Conservation (phyloP, 2,329 filamentous ascomycete species). For the Trichoderma pleuroti region DNA sequence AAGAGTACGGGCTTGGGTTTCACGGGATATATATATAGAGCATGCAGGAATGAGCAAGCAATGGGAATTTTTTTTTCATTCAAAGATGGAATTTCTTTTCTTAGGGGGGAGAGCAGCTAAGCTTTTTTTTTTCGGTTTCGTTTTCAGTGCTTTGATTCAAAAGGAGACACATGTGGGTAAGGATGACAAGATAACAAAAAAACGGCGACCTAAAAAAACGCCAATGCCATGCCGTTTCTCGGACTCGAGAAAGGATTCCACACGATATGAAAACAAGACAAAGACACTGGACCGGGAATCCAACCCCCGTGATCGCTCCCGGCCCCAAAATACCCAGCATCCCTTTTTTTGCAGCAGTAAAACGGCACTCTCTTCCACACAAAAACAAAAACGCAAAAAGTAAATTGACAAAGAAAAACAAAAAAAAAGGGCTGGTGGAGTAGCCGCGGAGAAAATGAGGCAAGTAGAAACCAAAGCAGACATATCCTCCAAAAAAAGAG, state of each 20-base stretch:
- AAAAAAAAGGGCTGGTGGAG: conserved; percentile 1
- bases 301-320: background rate
- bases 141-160: background rate
- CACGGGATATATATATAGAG: background rate
- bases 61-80: background rate
- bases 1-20: no score
- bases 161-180: background rate
- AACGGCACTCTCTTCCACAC: background rate
- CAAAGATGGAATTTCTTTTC: background rate
- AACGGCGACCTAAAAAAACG: background rate
- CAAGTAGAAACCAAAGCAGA: background rate
- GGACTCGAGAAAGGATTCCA: conserved; percentile 20
- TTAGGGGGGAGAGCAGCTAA: background rate
- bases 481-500: background rate
- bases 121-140: background rate
- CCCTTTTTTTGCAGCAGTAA: background rate
- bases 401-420: background rate
- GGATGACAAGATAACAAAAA: conserved; percentile 18
- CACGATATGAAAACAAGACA: background rate
- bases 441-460: background rate
- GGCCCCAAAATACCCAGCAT: background rate
- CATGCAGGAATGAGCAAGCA: background rate
- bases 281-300: background rate
- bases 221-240: conserved; percentile 18
- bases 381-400: background rate